These are phyloP conservation scores for Verticillium zaregamsianum DNA, from an alignment of 2,329 filamentous ascomycete genomes.

Conservation along the genomic window DNA sequence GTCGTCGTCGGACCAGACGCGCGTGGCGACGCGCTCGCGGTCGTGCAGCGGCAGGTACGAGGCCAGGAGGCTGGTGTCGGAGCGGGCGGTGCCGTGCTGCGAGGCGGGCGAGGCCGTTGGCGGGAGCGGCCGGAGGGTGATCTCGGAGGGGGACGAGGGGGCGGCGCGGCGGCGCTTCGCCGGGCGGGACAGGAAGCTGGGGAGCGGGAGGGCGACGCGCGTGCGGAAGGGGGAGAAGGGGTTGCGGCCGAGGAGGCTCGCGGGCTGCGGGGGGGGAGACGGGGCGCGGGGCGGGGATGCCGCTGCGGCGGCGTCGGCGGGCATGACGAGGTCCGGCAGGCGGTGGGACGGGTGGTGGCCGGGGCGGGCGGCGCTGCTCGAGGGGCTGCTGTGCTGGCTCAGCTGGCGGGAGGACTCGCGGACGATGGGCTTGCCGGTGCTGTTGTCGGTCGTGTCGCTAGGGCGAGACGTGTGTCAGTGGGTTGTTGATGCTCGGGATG, in stretches of 20 bases:
- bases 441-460: background rate
- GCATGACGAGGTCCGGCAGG: constrained; percentile 3
- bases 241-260: constrained; percentile 18
- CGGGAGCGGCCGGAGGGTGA: background rate
- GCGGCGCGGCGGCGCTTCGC: constrained; percentile 16
- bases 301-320: background rate
- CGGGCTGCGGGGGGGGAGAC: constrained; percentile 1
- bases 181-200: background rate
- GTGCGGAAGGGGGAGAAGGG: constrained; percentile 31
- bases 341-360: constrained; percentile 4
- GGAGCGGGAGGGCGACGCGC: constrained; percentile 17
- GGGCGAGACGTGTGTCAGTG: background rate
- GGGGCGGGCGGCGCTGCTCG: background rate
- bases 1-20: constrained; percentile 22
- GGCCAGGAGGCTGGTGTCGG: constrained; percentile 5
- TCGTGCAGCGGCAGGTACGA: background rate
- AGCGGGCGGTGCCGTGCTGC: background rate
- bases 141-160: constrained; percentile 1
- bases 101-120: background rate
- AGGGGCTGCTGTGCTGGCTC: constrained; percentile 13
- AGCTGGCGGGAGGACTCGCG: constrained; percentile 16
- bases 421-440: constrained; percentile 14
- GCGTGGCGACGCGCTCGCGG: constrained; percentile 15
- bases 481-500: background rate
- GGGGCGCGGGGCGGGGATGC: background rate